Conservation (phyloP, 345 rosid species). For the Bruguiera sexangula region DNA sequence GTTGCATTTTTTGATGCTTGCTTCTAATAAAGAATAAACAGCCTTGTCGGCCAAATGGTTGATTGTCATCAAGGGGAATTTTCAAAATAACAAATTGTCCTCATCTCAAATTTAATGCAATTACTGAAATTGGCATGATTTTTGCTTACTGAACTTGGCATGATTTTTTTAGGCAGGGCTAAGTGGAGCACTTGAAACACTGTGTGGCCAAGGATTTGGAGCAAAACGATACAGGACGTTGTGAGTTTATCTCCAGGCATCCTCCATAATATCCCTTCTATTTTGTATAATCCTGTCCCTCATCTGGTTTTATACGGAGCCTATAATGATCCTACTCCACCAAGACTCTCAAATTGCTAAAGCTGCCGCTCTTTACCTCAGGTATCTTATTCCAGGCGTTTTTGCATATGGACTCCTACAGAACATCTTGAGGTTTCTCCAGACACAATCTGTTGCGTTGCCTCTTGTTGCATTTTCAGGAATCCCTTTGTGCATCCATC, state of each 20-base stretch:
- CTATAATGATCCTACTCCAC: conserved; percentile 40
- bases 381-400: conserved; percentile 58
- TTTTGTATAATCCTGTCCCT: conserved; percentile 51
- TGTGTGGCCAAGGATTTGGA: conserved; percentile 88
- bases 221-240: conserved; percentile 57
- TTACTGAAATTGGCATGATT: too few species aligned
- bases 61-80: too few species aligned
- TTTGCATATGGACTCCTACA: conserved; percentile 63
- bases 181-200: conserved; percentile 83
- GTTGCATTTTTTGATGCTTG: too few species aligned
- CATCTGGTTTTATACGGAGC: conserved; percentile 57
- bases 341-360: conserved; percentile 58
- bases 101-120: too few species aligned
- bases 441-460: conserved; percentile 60
- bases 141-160: too few species aligned
- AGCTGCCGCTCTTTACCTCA: conserved; percentile 55
- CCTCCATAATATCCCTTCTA: conserved; percentile 54
- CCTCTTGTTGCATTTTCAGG: conserved; percentile 45
- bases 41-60: too few species aligned
- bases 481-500: conserved; percentile 45
- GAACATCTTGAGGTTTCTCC: conserved; percentile 69
- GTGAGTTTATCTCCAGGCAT: conserved; percentile 71
- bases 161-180: conserved; percentile 43
- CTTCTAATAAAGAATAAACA: too few species aligned
- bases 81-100: too few species aligned